Conservation (phyloP, 352 stramenopile genomes). For the Phytophthora constricta region DNA sequence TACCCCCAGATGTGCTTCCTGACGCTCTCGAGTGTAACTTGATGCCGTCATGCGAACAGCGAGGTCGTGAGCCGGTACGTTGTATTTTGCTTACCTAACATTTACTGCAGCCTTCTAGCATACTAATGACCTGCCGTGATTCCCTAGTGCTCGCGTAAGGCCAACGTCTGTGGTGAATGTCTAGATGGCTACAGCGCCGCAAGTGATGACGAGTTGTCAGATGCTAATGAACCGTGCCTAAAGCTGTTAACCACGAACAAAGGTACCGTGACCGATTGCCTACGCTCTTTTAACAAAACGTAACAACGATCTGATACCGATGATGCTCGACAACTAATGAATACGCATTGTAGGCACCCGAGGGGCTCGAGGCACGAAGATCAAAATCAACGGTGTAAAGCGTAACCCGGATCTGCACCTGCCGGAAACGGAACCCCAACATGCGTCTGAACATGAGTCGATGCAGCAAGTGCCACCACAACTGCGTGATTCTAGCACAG, state of each 20-base stretch:
- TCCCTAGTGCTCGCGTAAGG: slow-evolving; percentile 47
- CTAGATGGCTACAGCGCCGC: slow-evolving; percentile 50
- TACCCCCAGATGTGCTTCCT: slow-evolving; percentile 65
- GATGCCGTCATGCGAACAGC: slow-evolving; percentile 46
- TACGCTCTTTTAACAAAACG: no score
- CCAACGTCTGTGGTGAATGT: slow-evolving; percentile 78
- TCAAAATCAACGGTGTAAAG: slow-evolving; percentile 78
- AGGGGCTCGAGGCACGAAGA: slow-evolving; percentile 28
- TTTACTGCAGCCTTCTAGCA: no score
- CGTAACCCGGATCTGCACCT: slow-evolving; percentile 52
- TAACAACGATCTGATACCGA: neutral
- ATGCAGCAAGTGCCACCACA: neutral
- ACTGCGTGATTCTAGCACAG: neutral
- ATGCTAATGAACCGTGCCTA: slow-evolving; percentile 48
- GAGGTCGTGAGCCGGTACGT: slow-evolving; percentile 60
- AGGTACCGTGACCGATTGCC: slow-evolving; percentile 16
- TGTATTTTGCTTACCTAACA: neutral
- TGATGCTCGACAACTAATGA: neutral
- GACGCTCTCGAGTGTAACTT: slow-evolving; percentile 65
- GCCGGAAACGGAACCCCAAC: slow-evolving; percentile 20
- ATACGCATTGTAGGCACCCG: slow-evolving; percentile 8
- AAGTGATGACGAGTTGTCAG: slow-evolving; percentile 11
- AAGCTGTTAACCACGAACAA: slow-evolving; percentile 8
- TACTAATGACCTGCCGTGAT: no score
- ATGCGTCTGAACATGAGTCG: neutral